Percentiles rank a stretch among this genome's conserved stretches.
Conservation (phyloP, 441 rosid species). For the Gossypium gossypioides region DNA sequence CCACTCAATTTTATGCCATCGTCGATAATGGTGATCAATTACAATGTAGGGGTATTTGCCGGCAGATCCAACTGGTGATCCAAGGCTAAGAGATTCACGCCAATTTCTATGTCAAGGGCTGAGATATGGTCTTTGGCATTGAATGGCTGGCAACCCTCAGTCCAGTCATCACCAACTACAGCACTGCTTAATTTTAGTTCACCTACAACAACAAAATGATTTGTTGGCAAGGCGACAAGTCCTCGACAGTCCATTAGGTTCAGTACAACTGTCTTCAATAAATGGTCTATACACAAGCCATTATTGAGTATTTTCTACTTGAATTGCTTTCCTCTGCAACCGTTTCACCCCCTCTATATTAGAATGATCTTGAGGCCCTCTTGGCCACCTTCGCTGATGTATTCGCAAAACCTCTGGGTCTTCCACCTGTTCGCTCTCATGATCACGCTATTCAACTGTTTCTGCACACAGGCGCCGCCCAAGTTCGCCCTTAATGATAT, state of each 20-base stretch:
- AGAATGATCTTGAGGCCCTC: not conserved
- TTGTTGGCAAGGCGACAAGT: not conserved
- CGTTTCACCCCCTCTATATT: not conserved
- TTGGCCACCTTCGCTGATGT: not conserved
- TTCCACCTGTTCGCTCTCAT: not conserved
- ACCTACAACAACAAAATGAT: not conserved
- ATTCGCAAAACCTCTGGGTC: not conserved
- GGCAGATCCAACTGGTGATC: not conserved
- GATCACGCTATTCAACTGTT: no score
- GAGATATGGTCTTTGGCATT: not conserved
- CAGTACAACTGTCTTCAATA: not conserved
- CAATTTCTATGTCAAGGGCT: not conserved
- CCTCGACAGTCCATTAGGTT: not conserved
- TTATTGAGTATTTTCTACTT: not conserved
- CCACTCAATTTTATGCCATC: not conserved
- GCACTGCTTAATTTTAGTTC: not conserved
- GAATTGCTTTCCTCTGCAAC: not conserved
- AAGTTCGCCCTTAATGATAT: not conserved
- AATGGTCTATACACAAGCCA: not conserved
- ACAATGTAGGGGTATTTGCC: not conserved
- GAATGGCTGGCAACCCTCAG: not conserved
- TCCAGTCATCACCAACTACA: not conserved
- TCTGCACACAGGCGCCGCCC: no score
- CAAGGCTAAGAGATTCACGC: not conserved
- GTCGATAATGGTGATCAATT: not conserved